A percentile compares a stretch with the other conserved stretches of the same genome.
These are phyloP conservation scores for Apiospora rasikravindrae DNA, from an alignment of 2,329 filamentous ascomycete genomes.

Conservation along the genomic window DNA sequence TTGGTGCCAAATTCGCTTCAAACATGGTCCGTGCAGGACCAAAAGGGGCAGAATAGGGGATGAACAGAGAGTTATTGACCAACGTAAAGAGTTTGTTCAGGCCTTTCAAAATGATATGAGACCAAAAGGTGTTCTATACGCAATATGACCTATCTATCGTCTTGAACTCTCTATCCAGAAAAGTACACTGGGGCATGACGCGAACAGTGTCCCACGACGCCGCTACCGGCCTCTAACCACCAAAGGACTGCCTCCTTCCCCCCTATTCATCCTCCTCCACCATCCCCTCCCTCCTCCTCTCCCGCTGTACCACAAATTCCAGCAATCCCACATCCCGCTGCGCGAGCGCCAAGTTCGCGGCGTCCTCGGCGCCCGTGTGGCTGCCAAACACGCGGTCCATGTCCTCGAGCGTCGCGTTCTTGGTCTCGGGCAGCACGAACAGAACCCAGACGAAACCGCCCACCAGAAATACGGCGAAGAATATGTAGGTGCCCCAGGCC, in stretches of 20 bases:
- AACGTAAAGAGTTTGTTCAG: background rate
- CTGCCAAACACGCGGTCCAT: conserved; percentile 39
- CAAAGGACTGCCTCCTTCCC: background rate
- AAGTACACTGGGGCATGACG: too few species aligned
- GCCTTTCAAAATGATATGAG: background rate
- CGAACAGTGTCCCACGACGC: background rate
- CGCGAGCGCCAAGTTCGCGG: conserved; percentile 19
- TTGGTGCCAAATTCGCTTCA: background rate
- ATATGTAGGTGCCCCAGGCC: conserved; percentile 58
- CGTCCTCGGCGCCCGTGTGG: conserved; percentile 23
- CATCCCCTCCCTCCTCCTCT: background rate
- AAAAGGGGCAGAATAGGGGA: background rate
- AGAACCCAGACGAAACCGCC: conserved; percentile 47
- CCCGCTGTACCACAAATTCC: conserved; percentile 21
- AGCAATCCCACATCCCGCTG: conserved; percentile 38
- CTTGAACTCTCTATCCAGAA: too few species aligned
- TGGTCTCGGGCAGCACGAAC: conserved; percentile 57
- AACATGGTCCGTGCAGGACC: background rate
- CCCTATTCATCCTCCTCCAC: background rate
- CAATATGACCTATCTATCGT: too few species aligned
- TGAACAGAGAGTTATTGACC: background rate
- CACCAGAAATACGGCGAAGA: conserved; percentile 64
- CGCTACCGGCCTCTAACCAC: background rate
- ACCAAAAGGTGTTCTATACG: background rate
- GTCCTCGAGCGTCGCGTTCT: conserved; percentile 48